phyloP scores from a whole-genome alignment of 2,329 filamentous ascomycete genomes.

The Penicillium sp. region DNA sequence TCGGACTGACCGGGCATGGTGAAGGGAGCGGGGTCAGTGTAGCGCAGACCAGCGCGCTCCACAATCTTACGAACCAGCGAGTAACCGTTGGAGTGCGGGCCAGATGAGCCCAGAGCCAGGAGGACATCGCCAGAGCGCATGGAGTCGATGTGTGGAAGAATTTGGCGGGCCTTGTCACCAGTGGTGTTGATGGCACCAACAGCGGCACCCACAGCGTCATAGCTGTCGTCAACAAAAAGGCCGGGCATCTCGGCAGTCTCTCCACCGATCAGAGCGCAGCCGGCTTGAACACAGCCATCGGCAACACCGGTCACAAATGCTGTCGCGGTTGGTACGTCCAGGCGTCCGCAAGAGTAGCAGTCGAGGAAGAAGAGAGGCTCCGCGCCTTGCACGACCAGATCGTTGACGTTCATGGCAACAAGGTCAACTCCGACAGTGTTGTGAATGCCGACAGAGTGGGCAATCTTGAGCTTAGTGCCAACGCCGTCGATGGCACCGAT shows the following conservation, averaged over 20 bases:
- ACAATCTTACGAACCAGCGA: slow-evolving; percentile 91
- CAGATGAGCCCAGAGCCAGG: slow-evolving; percentile 75
- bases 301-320: slow-evolving; percentile 90
- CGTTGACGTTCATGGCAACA: slow-evolving; percentile 98
- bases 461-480: slow-evolving; percentile 94
- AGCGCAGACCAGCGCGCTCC: slow-evolving; percentile 63
- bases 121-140: slow-evolving; percentile 83
- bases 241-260: slow-evolving; percentile 99
- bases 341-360: slow-evolving; percentile 89
- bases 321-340: slow-evolving; percentile 70
- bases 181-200: slow-evolving; percentile 67
- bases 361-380: slow-evolving; percentile 95
- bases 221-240: slow-evolving; percentile 81
- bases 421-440: slow-evolving; percentile 94
- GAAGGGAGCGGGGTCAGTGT: slow-evolving; percentile 73
- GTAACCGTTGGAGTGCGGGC: slow-evolving; percentile 94
- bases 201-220: slow-evolving; percentile 86
- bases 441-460: slow-evolving; percentile 82
- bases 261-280: slow-evolving; percentile 88
- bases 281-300: slow-evolving; percentile 74
- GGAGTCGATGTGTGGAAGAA: slow-evolving; percentile 67
- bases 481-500: slow-evolving; percentile 96
- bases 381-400: slow-evolving; percentile 90
- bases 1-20: slow-evolving; percentile 61
- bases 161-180: slow-evolving; percentile 50